A percentile compares a stretch with the other conserved stretches of the same genome.
Conservation (phyloP, 768 basidiomycete species). For the Lyophyllum atratum region DNA sequence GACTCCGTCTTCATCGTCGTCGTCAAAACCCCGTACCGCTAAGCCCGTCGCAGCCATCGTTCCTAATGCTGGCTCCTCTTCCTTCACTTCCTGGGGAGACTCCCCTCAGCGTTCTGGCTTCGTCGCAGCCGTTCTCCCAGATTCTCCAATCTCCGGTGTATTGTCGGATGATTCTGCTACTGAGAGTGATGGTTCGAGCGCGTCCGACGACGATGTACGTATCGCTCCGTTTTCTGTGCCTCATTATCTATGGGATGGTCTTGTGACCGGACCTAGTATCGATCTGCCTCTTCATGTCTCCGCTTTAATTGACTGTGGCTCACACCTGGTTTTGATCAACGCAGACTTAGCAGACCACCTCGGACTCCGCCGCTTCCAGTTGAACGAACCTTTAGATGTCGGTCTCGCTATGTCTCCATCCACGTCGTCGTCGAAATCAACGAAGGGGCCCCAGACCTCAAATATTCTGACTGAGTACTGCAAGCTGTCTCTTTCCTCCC, state of each 20-base stretch:
- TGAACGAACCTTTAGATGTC: constrained; percentile 12
- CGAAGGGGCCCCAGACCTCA: too few relatives aligned
- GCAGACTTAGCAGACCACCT: constrained; percentile 20
- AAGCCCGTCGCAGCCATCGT: constrained; percentile 11
- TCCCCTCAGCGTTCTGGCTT: constrained; percentile 20
- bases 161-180: too few relatives aligned
- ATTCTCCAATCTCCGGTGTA: neutral
- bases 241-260: neutral
- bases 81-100: constrained; percentile 4
- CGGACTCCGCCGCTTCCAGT: neutral
- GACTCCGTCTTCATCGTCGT: neutral
- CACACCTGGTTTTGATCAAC: constrained; percentile 32
- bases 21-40: neutral
- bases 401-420: neutral
- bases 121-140: constrained; percentile 17
- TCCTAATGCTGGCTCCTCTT: too few relatives aligned
- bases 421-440: too few relatives aligned
- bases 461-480: neutral
- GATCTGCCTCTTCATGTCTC: constrained; percentile 4
- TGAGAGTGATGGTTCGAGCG: too few relatives aligned
- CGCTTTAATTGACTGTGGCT: constrained; percentile 29
- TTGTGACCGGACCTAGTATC: neutral
- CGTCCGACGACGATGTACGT: neutral
- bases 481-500: neutral
- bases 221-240: neutral